phyloP scores from a whole-genome alignment of 2,329 filamentous ascomycete species.

The Fusarium bulbicola region DNA sequence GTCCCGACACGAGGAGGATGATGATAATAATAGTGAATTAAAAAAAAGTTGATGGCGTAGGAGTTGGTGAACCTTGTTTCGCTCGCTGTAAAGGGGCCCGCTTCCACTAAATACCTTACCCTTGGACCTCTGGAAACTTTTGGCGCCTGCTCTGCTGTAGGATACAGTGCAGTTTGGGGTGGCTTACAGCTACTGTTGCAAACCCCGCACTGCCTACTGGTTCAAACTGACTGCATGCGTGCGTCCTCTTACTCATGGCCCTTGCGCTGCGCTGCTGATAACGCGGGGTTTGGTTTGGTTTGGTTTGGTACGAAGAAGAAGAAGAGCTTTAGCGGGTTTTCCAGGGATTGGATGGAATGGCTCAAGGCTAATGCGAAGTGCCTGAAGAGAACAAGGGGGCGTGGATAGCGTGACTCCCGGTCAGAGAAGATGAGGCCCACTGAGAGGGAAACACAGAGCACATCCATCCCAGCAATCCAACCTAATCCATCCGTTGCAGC shows the following conservation, averaged over 20 bases:
- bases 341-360: background rate
- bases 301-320: background rate
- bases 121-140: background rate
- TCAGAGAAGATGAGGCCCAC: slow-evolving; percentile 19
- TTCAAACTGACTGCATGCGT: background rate
- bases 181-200: slow-evolving; percentile 8
- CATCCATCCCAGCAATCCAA: background rate
- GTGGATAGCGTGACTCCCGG: slow-evolving; percentile 1
- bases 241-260: background rate
- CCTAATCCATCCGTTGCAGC: background rate
- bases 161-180: background rate
- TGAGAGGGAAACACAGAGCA: background rate
- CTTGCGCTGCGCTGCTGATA: slow-evolving; percentile 18
- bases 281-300: slow-evolving; percentile 21
- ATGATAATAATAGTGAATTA: background rate
- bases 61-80: slow-evolving; percentile 17
- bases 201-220: slow-evolving; percentile 35
- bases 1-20: background rate
- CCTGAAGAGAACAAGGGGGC: slow-evolving; percentile 12
- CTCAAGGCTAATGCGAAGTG: background rate
- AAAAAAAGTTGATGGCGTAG: background rate
- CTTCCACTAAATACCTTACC: slow-evolving; percentile 36
- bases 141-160: background rate
- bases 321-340: background rate
- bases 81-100: slow-evolving; percentile 19